Evolutionary conservation across 2,329 filamentous ascomycete genomes (phyloP).

Genomic region (Sclerotinia spermophila): DNA sequence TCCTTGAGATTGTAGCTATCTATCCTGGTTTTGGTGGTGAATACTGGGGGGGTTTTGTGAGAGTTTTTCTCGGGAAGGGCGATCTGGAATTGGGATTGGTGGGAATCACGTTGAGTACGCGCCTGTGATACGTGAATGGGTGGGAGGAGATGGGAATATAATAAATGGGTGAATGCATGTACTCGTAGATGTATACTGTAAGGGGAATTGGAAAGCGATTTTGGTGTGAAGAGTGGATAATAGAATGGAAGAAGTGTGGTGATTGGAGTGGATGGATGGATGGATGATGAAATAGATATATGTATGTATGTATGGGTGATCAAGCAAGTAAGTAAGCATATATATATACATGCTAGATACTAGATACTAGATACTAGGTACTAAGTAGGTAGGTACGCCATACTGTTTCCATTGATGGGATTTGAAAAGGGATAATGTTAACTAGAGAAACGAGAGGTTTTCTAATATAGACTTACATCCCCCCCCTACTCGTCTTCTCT

Average conservation of each 20-base stretch:
- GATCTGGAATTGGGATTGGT: background rate
- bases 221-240: background rate
- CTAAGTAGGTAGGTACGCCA: too few species aligned
- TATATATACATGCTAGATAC: too few species aligned
- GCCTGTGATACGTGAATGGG: background rate
- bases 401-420: too few species aligned
- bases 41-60: background rate
- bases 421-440: background rate
- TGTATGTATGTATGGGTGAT: background rate
- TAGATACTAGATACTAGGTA: too few species aligned
- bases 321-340: too few species aligned
- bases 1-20: too few species aligned
- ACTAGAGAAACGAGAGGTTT: background rate
- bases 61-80: background rate
- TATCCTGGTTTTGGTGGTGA: background rate
- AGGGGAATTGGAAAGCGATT: too few species aligned
- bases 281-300: background rate
- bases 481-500: background rate
- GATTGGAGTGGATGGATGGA: background rate
- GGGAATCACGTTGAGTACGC: background rate
- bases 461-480: constrained; percentile 12
- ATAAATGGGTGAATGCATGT: background rate
- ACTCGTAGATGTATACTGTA: background rate
- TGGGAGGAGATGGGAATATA: too few species aligned
- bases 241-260: background rate